These are phyloP conservation scores for Aegilops tauschii DNA, from an alignment of 176 grass and related monocot genomes.

Conservation along the genomic window DNA sequence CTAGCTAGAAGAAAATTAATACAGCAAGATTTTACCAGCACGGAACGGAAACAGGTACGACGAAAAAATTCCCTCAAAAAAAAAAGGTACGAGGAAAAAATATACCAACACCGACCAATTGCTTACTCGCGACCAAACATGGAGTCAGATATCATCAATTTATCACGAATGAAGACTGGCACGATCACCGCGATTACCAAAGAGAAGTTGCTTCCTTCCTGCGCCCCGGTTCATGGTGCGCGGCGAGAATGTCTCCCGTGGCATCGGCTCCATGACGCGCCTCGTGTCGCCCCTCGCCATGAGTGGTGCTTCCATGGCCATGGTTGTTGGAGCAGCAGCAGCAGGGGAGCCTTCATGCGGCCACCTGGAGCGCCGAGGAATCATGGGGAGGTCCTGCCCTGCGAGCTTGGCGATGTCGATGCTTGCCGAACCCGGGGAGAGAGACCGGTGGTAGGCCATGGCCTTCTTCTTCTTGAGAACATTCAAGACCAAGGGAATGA, in stretches of 20 bases:
- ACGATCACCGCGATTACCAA: too few species aligned
- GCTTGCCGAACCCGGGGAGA: conserved; percentile 26
- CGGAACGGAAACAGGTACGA: too few species aligned
- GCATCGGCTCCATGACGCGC: conserved; percentile 9
- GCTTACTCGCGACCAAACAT: neutral
- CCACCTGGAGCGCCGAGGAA: conserved; percentile 31
- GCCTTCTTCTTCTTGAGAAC: conserved; percentile 56
- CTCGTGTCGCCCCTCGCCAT: neutral
- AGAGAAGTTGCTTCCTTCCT: neutral
- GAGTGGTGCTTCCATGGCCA: neutral
- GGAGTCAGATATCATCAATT: neutral
- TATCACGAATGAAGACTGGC: neutral
- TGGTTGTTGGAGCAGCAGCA: neutral
- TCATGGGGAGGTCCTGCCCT: conserved; percentile 31
- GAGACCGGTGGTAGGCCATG: conserved; percentile 39
- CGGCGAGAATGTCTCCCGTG: conserved; percentile 24
- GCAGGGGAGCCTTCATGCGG: neutral
- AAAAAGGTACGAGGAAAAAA: too few species aligned
- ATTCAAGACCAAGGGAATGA: conserved; percentile 51
- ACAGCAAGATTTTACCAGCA: neutral
- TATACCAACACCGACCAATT: neutral
- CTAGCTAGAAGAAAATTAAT: neutral
- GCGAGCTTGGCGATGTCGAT: neutral
- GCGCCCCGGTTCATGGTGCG: neutral
- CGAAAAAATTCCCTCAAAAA: too few species aligned